Evolutionary conservation across 1,284 basidiomycete species (phyloP), one percentile per base, ranked within the genome.

Genomic region (Moesziomyces sp.): DNA sequence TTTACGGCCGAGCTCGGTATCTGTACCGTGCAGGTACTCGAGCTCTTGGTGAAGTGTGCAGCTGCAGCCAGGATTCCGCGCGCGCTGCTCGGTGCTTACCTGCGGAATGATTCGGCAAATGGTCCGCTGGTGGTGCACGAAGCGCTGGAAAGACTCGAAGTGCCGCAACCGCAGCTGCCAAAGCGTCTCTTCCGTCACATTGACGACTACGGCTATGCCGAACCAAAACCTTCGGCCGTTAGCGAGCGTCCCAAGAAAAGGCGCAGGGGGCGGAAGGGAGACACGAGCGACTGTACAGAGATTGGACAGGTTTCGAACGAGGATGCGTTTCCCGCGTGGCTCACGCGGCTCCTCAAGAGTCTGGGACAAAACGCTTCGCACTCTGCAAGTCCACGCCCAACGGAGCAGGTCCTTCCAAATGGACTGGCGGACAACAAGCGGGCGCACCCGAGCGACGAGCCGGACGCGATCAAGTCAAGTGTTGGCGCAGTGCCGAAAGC

Each of bases 101-200:
- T 50, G 19, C 48, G 23, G 11, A 18, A 16, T 13, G 23, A 28
- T 14, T 10, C 26, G 18, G 23, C 50, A 18, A 14, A 43, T 28
- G 13, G 14, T 10, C 16, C 42, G 5, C 3, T 16, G 6, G 6
- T 19, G 11, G 28, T 11, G n/a, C n/a, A 40, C 38, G 38, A 40
- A 21, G 21, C 44, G n/a, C 14, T 14, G 14, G 23, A 21, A 24
- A 45, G 19, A 9, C 23, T 45, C 11, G 44, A 45, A 9, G 11
- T 28, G 21, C 16, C 52, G 53, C 23, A n/a, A 21, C 46, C 54
- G n/a, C 38, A n/a, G 16, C 18, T 72, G 9, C 69, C 69, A 1
- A 72, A 66, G 43, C 49, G 69, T 19, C 42, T 72, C 16, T 72
- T 72, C 18, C 63, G 69, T 8, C 63, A 56, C 40, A 59, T 71